Conservation (phyloP, 2,329 filamentous ascomycete species). For the Xylaria sp. region DNA sequence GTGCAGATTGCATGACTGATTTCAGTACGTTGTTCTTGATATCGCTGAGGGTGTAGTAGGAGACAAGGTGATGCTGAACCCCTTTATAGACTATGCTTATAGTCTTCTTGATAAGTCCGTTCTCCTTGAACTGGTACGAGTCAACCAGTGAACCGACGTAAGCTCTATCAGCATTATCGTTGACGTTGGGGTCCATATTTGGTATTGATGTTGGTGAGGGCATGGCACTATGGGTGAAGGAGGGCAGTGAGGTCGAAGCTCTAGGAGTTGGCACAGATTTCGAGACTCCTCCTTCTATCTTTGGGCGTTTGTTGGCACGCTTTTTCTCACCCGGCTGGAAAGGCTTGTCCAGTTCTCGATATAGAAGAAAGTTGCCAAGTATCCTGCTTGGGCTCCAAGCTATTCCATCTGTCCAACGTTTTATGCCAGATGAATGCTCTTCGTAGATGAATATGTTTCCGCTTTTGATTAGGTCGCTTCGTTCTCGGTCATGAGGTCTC, state of each 20-base stretch:
- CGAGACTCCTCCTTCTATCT: conserved; percentile 54
- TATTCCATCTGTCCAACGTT: conserved; percentile 92
- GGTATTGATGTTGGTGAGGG: not conserved
- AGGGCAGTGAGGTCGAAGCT: conserved; percentile 37
- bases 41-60: conserved; percentile 87
- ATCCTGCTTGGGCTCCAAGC: conserved; percentile 92
- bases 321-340: conserved; percentile 89
- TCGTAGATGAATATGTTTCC: conserved; percentile 93
- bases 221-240: conserved; percentile 18
- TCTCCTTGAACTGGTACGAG: conserved; percentile 86
- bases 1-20: conserved; percentile 67
- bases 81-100: conserved; percentile 82
- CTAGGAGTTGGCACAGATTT: conserved; percentile 50
- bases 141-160: conserved; percentile 88
- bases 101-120: conserved; percentile 90
- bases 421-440: conserved; percentile 89
- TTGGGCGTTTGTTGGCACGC: conserved; percentile 78
- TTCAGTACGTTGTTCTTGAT: conserved; percentile 71
- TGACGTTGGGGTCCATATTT: not conserved
- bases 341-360: conserved; percentile 81
- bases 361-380: conserved; percentile 85
- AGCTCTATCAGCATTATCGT: conserved; percentile 44
- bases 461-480: conserved; percentile 79
- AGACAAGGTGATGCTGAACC: conserved; percentile 85
- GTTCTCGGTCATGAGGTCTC: conserved; percentile 86